Percentiles rank a stretch among this genome's conserved stretches.
These are phyloP conservation scores for Penicillium silybi DNA, from an alignment of 495 filamentous ascomycete species.

Conservation along the genomic window DNA sequence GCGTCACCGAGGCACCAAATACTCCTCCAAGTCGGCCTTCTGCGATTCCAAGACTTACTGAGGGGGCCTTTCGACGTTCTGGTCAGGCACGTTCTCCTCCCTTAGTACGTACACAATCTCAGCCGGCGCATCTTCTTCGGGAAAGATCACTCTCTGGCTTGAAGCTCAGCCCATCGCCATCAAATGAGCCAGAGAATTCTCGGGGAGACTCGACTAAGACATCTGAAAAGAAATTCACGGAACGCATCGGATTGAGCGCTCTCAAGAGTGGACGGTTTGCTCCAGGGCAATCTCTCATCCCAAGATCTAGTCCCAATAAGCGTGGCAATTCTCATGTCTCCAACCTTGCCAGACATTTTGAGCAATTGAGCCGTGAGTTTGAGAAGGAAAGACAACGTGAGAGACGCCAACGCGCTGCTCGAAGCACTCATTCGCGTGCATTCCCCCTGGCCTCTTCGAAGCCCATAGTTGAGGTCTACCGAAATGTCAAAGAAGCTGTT, in stretches of 20 bases:
- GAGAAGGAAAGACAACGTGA: conserved; percentile 91
- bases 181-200: conserved; percentile 19
- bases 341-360: conserved; percentile 88
- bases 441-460: conserved; percentile 90
- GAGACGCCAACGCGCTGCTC: conserved; percentile 74
- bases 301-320: conserved; percentile 70
- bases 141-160: conserved; percentile 21
- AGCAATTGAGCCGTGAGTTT: conserved; percentile 93
- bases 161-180: conserved; percentile 12
- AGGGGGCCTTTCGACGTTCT: conserved; percentile 36
- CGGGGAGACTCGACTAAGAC: conserved; percentile 34
- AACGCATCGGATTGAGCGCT: conserved; percentile 57
- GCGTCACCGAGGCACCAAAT: conserved; percentile 7
- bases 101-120: conserved; percentile 65
- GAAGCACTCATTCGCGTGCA: conserved; percentile 72
- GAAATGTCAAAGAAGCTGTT: conserved; percentile 87
- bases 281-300: conserved; percentile 74
- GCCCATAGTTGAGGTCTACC: conserved; percentile 93
- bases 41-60: conserved; percentile 49
- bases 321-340: conserved; percentile 73
- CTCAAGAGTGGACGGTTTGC: conserved; percentile 58
- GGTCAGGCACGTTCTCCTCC: conserved; percentile 56
- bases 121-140: conserved; percentile 49
- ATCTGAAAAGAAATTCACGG: conserved; percentile 68
- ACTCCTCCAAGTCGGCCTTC: conserved; percentile 36